Conservation (phyloP, 116 monocot genomes). For the Zostera marina region DNA sequence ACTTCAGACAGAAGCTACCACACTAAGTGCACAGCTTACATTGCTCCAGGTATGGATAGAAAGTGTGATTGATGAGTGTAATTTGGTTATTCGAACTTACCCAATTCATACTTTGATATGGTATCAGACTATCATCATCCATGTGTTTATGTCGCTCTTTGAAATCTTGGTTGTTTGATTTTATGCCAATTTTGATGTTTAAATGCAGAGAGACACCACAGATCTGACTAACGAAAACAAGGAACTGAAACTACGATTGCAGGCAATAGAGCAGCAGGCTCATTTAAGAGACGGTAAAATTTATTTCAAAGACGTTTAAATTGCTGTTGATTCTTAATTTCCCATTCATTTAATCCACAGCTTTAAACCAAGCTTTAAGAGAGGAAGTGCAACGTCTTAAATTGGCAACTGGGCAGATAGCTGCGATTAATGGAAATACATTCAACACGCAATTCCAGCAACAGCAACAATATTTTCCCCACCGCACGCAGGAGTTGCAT, state of each 20-base stretch:
- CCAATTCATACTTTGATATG: too few relatives aligned
- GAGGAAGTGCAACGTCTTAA: slow-evolving; percentile 85
- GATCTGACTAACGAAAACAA: slow-evolving; percentile 60
- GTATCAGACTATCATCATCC: too few relatives aligned
- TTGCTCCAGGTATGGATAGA: slow-evolving; percentile 42
- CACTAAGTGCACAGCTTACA: slow-evolving; percentile 70
- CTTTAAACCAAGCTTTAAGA: slow-evolving; percentile 64
- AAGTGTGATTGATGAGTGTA: background rate
- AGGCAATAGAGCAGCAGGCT: slow-evolving; percentile 73
- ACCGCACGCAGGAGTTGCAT: slow-evolving; percentile 13
- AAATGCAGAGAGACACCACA: slow-evolving; percentile 50
- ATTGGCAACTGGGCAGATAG: slow-evolving; percentile 47
- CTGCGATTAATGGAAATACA: slow-evolving; percentile 21
- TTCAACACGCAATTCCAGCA: slow-evolving; percentile 23
- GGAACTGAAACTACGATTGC: slow-evolving; percentile 66
- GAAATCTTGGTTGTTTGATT: background rate
- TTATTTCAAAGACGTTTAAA: too few relatives aligned
- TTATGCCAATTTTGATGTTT: background rate
- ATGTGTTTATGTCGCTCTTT: too few relatives aligned
- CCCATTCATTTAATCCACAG: too few relatives aligned
- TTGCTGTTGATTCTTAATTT: too few relatives aligned
- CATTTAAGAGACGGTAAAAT: slow-evolving; percentile 48
- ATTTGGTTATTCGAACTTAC: too few relatives aligned
- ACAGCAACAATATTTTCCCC: slow-evolving; percentile 11
- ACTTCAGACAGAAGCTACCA: slow-evolving; percentile 77